Conservation (phyloP, 352 stramenopile species). For the Globisporangium recalcitrans region DNA sequence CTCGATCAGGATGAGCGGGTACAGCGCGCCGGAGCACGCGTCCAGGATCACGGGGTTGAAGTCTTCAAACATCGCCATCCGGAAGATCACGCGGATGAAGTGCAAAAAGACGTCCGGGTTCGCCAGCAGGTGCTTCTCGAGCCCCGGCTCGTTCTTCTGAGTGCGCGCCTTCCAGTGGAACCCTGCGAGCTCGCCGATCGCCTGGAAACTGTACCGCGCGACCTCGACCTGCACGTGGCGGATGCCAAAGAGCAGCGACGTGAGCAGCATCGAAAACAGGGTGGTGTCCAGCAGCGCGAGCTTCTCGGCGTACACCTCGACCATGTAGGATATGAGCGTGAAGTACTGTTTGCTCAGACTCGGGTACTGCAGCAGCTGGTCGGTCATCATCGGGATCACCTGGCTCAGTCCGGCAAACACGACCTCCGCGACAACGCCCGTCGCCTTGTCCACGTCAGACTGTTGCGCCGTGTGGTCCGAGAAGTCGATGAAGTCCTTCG, state of each 20-base stretch:
- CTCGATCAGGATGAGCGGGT: conserved; percentile 79
- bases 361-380: conserved; percentile 82
- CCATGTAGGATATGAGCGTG: conserved; percentile 81
- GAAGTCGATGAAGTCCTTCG: conserved; percentile 86
- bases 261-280: conserved; percentile 72
- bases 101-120: conserved; percentile 63
- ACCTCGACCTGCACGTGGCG: conserved; percentile 73
- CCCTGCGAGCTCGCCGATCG: conserved; percentile 62
- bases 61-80: conserved; percentile 76
- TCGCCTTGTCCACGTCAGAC: conserved; percentile 48
- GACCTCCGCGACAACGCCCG: conserved; percentile 75
- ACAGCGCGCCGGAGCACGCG: conserved; percentile 59
- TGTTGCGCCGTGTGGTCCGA: conserved; percentile 63
- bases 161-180: conserved; percentile 64
- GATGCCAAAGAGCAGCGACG: conserved; percentile 71
- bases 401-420: conserved; percentile 85
- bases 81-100: conserved; percentile 75
- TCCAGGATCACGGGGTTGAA: conserved; percentile 74
- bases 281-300: conserved; percentile 48
- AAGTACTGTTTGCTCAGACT: conserved; percentile 87
- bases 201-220: conserved; percentile 77
- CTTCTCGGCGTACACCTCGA: conserved; percentile 84
- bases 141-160: conserved; percentile 41
- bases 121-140: conserved; percentile 37
- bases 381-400: conserved; percentile 88